Conservation (phyloP, 2,329 filamentous ascomycete species). For the Tolypocladium album region DNA sequence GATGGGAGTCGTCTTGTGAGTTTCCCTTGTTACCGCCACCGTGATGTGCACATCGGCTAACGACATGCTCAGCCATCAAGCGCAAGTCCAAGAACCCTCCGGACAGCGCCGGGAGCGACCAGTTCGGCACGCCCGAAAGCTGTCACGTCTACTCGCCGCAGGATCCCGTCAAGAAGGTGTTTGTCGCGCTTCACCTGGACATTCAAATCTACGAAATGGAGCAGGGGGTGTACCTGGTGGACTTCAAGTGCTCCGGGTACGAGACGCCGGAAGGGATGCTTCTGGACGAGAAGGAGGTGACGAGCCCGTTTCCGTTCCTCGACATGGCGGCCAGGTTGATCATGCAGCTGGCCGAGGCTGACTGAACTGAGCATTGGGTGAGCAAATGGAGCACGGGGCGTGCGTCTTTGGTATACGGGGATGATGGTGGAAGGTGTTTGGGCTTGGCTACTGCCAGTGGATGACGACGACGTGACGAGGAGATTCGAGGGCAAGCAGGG, state of each 20-base stretch:
- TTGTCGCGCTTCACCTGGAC: constrained; percentile 87
- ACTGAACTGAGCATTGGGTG: constrained; percentile 37
- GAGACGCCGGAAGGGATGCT: constrained; percentile 66
- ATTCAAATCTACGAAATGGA: constrained; percentile 96
- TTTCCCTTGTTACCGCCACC: constrained; percentile 15
- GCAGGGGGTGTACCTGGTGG: constrained; percentile 83
- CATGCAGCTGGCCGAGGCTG: constrained; percentile 80
- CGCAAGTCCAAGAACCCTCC: constrained; percentile 1
- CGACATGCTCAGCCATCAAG: constrained; percentile 3
- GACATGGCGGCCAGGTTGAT: constrained; percentile 89
- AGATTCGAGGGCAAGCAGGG: neutral
- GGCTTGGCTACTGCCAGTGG: neutral
- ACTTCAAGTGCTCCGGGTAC: constrained; percentile 98
- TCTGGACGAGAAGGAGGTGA: constrained; percentile 87
- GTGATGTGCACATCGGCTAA: neutral
- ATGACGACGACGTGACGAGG: neutral
- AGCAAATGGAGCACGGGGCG: neutral
- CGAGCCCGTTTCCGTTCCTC: constrained; percentile 89
- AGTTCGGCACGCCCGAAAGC: constrained; percentile 17
- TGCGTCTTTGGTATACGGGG: neutral
- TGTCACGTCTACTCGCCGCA: constrained; percentile 29
- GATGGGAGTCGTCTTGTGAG: constrained; percentile 76
- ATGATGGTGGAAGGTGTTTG: neutral
- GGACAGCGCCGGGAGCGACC: constrained; percentile 6
- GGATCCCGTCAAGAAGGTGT: constrained; percentile 40